Base-by-base conservation (phyloP, 2,329 filamentous ascomycete genomes). In the Xylaria sp. region DNA sequence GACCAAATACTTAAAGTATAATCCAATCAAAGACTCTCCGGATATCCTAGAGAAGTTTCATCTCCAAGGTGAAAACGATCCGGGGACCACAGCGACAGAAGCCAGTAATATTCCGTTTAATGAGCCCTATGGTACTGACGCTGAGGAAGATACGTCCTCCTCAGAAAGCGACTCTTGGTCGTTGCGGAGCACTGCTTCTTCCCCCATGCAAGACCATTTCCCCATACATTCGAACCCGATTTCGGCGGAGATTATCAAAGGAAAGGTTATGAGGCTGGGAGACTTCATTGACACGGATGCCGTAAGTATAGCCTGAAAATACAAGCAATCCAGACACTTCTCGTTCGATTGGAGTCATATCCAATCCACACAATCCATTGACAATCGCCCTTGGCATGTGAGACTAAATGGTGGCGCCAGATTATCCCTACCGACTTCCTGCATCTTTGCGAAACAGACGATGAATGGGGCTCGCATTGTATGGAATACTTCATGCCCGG, bases 231-330 rank as follows among this genome's bases (percentile, higher is more conserved):
- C 58, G 2, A 10, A 41, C 3, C 18, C n/a, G n/a, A 51, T 18
- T n/a, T 23, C n/a, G 23, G 15, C 36, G 8, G 62, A 31, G 65
- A 72, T 7, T 5, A 75, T 83, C 10, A 72, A 58, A 12, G 76
- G 80, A 15, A 84, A 79, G 65, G 73, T 84, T 1, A 78, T 83
- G 39, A 72, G 69, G 2, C 73, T 85, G 0, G 83, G 82, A 10
- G 82, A 85, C 66, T 83, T 83, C 55, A 79, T 85, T 62, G 82
- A 85, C 66, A 85, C 81, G 10, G 79, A 82, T 67, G 80, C 79
- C 0, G 73, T 62, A 73, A 69, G 46, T 75, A 75, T 1, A 80
- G 31, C 15, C 8, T 10, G 18, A 77, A 80, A 46, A 15, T 31
- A n/a, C 18, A 28, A 31, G n/a, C 18, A 13, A 18, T 18, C 33